Conservation (phyloP, 371 early-diverging fungal species). For the Syncephalis plumigaleata region DNA sequence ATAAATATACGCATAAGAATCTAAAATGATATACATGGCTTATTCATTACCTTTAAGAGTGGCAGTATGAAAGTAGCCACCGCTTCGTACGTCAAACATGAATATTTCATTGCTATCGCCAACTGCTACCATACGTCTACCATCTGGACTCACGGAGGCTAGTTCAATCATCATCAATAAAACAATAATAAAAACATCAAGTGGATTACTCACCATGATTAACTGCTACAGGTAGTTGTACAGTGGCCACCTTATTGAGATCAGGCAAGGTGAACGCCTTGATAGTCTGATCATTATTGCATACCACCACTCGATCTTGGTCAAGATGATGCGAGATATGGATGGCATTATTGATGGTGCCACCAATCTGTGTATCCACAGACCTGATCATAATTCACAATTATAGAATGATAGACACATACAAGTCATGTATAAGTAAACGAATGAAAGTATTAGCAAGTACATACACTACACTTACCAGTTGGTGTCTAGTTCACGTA, state of each 20-base stretch:
- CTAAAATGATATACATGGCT: too few relatives aligned
- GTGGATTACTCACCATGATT: constrained; percentile 39
- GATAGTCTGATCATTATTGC: constrained; percentile 89
- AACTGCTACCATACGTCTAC: constrained; percentile 59
- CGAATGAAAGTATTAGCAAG: neutral
- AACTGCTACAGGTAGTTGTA: constrained; percentile 69
- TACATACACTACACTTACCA: too few relatives aligned
- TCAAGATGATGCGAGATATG: constrained; percentile 48
- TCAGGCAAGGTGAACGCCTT: constrained; percentile 64
- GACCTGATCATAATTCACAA: constrained; percentile 30
- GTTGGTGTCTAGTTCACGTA: constrained; percentile 48
- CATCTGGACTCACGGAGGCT: constrained; percentile 72
- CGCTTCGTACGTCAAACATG: constrained; percentile 44
- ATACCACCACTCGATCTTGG: constrained; percentile 51
- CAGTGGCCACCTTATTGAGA: constrained; percentile 38
- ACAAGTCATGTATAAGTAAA: too few relatives aligned
- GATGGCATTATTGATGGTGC: constrained; percentile 82
- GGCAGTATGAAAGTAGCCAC: constrained; percentile 38
- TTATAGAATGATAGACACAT: too few relatives aligned
- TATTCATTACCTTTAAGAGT: constrained; percentile 38
- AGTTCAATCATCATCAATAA: constrained; percentile 5
- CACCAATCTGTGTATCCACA: constrained; percentile 56
- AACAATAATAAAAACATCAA: neutral
- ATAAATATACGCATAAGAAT: too few relatives aligned
- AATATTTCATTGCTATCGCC: constrained; percentile 77